Evolutionary conservation across 2,329 filamentous ascomycete genomes (phyloP), one percentile per base, ranked within the genome.

Genomic region (Fusarium oxysporum): DNA sequence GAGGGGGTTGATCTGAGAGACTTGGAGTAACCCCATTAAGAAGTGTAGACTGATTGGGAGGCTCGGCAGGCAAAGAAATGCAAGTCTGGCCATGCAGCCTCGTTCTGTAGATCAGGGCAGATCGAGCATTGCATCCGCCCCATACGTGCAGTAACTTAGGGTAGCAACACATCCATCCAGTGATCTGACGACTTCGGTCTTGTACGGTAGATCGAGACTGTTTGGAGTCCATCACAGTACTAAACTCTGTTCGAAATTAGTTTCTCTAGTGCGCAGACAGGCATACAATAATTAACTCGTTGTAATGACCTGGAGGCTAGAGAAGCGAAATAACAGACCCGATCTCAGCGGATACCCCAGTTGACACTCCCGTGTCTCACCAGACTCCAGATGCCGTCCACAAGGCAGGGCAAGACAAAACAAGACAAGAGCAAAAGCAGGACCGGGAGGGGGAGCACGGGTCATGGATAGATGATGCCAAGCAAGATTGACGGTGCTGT

Each of bases 281-380:
- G 37, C 30, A 47, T 47, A 56, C 54, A 38, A 56, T 21, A 28
- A 47, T 33, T 35, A 32, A 25, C n/a, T n/a, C 30, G 47, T n/a
- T 19, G 23, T 21, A n/a, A 53, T 25, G 23, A 28, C 50, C 23
- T 38, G 33, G 54, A 30, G 35, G 37, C 48, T 61, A 54, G 38
- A 40, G 50, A 48, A 67, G 54, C 51, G 35, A 47, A 43, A 35
- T 44, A 40, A 58, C 53, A 65, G n/a, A 41, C 53, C 62, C 63
- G 74, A 77, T 77, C 70, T 78, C 50, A 70, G 33, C 40, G 32
- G 47, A 38, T 64, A 75, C 69, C 76, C 74, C 68, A 43, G 76
- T 76, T 78, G 76, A 78, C 76, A 78, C 76, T 78, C 76, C 76
- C 76, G 76, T 78, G 76, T 78, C 76, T 78, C 76, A 78, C 76